Conservation (phyloP, 805 yeast species). For the Torulaspora franciscae region DNA sequence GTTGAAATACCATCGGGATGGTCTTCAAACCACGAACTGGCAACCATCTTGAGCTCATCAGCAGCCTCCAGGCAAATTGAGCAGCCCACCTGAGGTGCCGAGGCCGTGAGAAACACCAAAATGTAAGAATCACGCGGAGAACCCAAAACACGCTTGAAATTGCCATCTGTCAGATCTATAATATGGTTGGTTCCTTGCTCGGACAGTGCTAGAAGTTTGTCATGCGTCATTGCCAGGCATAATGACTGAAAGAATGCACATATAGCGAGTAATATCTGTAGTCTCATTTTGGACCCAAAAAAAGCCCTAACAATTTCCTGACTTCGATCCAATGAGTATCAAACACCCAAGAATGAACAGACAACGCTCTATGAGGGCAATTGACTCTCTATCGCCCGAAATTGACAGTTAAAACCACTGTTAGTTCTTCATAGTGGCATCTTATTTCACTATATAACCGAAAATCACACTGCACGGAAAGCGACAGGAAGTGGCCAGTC, state of each 20-base stretch:
- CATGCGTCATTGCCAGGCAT: slow-evolving; percentile 20
- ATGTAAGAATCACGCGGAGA: slow-evolving; percentile 68
- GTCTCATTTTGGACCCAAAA: slow-evolving; percentile 3
- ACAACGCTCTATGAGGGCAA: not conserved
- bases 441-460: not conserved
- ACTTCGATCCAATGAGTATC: not conserved
- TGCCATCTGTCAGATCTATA: slow-evolving; percentile 53
- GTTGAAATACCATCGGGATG: slow-evolving; percentile 47
- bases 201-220: slow-evolving; percentile 27
- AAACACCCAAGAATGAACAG: not conserved
- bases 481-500: not conserved
- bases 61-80: slow-evolving; percentile 62
- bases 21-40: slow-evolving; percentile 55
- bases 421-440: not conserved
- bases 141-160: slow-evolving; percentile 49
- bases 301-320: not conserved
- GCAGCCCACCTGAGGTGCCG: slow-evolving; percentile 70
- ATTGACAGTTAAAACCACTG: not conserved
- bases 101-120: slow-evolving; percentile 69
- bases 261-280: slow-evolving; percentile 7
- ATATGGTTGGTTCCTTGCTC: slow-evolving; percentile 35
- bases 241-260: slow-evolving; percentile 9
- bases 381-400: not conserved
- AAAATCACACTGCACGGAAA: not conserved
- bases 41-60: slow-evolving; percentile 60